These are phyloP conservation scores for Plantago ovata DNA, from an alignment of 257 asterid species.

Conservation along the genomic window DNA sequence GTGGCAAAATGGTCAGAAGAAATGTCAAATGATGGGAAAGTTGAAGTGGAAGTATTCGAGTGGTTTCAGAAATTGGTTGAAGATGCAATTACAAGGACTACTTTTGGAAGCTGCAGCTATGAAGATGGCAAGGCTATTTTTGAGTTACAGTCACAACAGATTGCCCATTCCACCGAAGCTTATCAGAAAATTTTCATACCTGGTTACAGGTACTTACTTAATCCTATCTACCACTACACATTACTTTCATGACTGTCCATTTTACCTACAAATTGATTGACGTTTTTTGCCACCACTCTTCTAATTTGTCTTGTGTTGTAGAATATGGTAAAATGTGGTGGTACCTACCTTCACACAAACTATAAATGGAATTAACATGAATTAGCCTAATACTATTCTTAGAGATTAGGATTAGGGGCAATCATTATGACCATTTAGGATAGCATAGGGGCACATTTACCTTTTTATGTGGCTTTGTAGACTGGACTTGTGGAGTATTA, in stretches of 20 bases:
- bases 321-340: too few species aligned
- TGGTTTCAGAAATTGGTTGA: conserved; percentile 71
- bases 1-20: conserved; percentile 54
- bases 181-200: conserved; percentile 70
- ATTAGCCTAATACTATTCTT: too few species aligned
- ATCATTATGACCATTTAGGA: background rate
- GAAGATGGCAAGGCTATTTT: conserved; percentile 72
- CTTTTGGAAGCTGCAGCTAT: conserved; percentile 68
- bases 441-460: too few species aligned
- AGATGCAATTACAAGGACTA: conserved; percentile 61
- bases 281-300: background rate
- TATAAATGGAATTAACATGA: too few species aligned
- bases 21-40: conserved; percentile 42
- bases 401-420: background rate
- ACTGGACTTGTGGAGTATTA: too few species aligned
- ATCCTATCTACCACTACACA: background rate
- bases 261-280: background rate
- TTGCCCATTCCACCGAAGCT: conserved; percentile 77
- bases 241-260: background rate
- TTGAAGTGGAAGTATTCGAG: conserved; percentile 62
- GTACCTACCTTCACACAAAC: too few species aligned
- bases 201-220: conserved; percentile 52
- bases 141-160: conserved; percentile 71
- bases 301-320: background rate
- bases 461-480: too few species aligned